These are phyloP conservation scores for Vigna angularis DNA, from an alignment of 306 rosid genomes.

Conservation along the genomic window DNA sequence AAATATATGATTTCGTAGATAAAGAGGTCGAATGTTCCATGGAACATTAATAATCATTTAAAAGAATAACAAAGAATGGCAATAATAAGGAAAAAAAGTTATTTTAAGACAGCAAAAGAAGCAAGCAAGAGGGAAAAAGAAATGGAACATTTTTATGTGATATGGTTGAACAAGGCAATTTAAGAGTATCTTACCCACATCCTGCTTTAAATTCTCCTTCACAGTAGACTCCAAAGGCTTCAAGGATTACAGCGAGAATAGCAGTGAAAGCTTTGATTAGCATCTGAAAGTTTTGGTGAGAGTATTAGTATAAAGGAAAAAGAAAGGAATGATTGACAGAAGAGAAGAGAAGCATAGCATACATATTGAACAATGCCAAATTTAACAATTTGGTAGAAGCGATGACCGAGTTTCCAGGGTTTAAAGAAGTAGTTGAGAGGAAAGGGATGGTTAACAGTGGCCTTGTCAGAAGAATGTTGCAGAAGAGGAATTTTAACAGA, in stretches of 20 bases:
- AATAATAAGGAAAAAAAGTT: no score
- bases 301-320: constrained; percentile 29
- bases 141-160: not conserved
- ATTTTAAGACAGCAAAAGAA: no score
- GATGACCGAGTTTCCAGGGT: constrained; percentile 89
- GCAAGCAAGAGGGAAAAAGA: no score
- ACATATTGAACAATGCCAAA: constrained; percentile 99
- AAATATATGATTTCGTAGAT: no score
- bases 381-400: constrained; percentile 93
- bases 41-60: not conserved
- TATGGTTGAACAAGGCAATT: constrained; percentile 29
- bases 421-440: constrained; percentile 81
- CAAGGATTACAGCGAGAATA: constrained; percentile 83
- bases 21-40: no score
- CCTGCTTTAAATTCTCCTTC: constrained; percentile 92
- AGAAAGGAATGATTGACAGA: constrained; percentile 16
- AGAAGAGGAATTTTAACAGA: constrained; percentile 74
- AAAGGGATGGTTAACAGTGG: constrained; percentile 82
- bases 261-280: constrained; percentile 84
- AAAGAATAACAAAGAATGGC: not conserved
- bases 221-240: constrained; percentile 89
- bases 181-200: constrained; percentile 80
- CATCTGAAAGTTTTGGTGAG: constrained; percentile 71
- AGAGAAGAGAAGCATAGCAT: constrained; percentile 64
- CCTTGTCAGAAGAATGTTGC: constrained; percentile 61